Percentiles rank a stretch among this genome's conserved stretches.
phyloP scores from a whole-genome alignment of 148 eudicot species.

The Euryodendron excelsum region DNA sequence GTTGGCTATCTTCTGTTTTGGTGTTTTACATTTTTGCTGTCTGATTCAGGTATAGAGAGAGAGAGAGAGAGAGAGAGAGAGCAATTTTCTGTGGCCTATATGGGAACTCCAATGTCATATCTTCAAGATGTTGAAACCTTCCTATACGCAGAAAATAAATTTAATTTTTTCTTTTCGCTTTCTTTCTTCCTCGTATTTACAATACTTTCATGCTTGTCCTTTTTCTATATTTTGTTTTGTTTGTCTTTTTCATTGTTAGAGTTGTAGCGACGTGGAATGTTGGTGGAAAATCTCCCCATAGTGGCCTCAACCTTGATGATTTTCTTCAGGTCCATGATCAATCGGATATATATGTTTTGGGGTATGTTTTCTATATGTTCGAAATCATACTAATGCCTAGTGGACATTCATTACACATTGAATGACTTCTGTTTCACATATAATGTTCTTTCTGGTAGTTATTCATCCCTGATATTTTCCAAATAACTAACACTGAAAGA shows the following conservation, averaged over 20 bases:
- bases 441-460: too few relatives aligned
- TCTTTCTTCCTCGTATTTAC: neutral
- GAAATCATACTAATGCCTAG: neutral
- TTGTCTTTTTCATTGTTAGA: constrained; percentile 20
- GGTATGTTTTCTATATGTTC: constrained; percentile 33
- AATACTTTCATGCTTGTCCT: neutral
- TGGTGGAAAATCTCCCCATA: constrained; percentile 57
- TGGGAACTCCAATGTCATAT: constrained; percentile 24
- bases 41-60: constrained; percentile 2
- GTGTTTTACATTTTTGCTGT: constrained; percentile 17
- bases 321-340: constrained; percentile 50
- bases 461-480: too few relatives aligned
- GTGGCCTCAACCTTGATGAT: constrained; percentile 50
- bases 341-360: constrained; percentile 61
- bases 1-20: constrained; percentile 4
- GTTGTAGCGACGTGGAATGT: constrained; percentile 74
- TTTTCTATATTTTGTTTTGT: neutral
- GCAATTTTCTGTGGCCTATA: constrained; percentile 8
- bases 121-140: constrained; percentile 38
- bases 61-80: constrained; percentile 4
- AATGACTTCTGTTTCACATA: neutral
- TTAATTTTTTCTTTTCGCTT: neutral
- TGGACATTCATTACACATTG: neutral
- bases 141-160: constrained; percentile 30
- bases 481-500: too few relatives aligned